phyloP scores from a whole-genome alignment of 2,329 filamentous ascomycete genomes.

The Boeremia exigua region DNA sequence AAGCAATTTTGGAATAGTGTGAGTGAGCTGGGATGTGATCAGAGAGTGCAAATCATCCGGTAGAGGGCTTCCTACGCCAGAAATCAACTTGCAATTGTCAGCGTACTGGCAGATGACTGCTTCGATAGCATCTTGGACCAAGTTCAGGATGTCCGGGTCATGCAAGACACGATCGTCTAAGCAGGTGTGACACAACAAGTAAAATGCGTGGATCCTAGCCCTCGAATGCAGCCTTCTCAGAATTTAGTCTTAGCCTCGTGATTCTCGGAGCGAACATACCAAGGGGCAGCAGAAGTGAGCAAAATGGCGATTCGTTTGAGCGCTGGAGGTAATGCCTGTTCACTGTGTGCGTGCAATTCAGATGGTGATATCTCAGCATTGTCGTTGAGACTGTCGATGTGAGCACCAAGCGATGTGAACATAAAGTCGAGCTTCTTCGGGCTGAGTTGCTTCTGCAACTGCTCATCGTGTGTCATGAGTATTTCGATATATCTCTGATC shows the following conservation, averaged over 20 bases:
- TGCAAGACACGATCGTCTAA: conserved; percentile 41
- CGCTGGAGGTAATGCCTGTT: conserved; percentile 23
- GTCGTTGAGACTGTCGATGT: conserved; percentile 10
- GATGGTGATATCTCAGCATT: conserved; percentile 11
- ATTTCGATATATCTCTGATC: conserved; percentile 45
- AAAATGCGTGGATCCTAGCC: conserved; percentile 30
- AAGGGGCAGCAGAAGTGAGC: conserved; percentile 32
- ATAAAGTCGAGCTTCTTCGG: conserved; percentile 54
- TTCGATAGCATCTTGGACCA: conserved; percentile 43
- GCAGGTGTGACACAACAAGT: conserved; percentile 37
- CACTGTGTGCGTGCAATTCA: conserved; percentile 17
- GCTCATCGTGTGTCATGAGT: conserved; percentile 32
- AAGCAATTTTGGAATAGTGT: conserved; percentile 34
- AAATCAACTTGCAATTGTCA: conserved; percentile 27
- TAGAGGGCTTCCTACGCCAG: conserved; percentile 28
- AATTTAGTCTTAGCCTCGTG: conserved; percentile 12
- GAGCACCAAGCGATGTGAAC: conserved; percentile 65
- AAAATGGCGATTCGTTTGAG: conserved; percentile 32
- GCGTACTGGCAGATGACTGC: conserved; percentile 38
- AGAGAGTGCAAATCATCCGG: conserved; percentile 26
- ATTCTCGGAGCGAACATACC: conserved; percentile 20
- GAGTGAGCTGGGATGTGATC: conserved; percentile 33
- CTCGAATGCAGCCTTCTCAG: conserved; percentile 28
- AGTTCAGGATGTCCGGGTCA: conserved; percentile 22
- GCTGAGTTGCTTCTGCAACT: conserved; percentile 49